Conservation (phyloP, 768 basidiomycete species). For the Mycena chlorophos region DNA sequence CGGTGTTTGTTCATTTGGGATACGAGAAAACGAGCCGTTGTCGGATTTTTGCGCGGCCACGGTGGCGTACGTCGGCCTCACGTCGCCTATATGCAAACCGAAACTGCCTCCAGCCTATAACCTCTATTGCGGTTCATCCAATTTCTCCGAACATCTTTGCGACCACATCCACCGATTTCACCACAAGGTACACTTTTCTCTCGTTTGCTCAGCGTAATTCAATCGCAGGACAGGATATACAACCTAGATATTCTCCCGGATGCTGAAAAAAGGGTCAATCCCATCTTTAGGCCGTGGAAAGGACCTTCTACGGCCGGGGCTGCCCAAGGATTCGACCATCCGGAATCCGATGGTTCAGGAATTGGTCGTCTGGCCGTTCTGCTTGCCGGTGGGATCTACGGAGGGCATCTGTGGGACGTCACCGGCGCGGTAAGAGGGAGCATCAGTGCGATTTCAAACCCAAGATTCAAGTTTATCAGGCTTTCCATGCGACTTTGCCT, state of each 20-base stretch:
- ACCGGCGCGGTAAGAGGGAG: conserved; percentile 53
- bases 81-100: neutral
- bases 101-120: conserved; percentile 45
- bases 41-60: conserved; percentile 63
- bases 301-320: conserved; percentile 60
- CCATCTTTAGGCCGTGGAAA: conserved; percentile 55
- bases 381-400: conserved; percentile 68
- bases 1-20: conserved; percentile 60
- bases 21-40: conserved; percentile 37
- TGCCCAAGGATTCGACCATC: conserved; percentile 65
- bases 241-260: conserved; percentile 45
- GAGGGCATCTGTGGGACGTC: conserved; percentile 72
- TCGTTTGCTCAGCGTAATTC: neutral
- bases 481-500: conserved; percentile 65
- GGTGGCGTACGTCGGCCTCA: conserved; percentile 56
- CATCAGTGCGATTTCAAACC: conserved; percentile 2
- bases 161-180: conserved; percentile 72
- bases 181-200: conserved; percentile 35
- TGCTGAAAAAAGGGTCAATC: conserved; percentile 44
- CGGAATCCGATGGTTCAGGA: conserved; percentile 62
- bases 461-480: conserved; percentile 36
- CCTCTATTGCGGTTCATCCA: conserved; percentile 68
- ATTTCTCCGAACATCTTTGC: conserved; percentile 57
- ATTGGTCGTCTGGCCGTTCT: conserved; percentile 63
- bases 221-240: conserved; percentile 48